Evolutionary conservation across 2,329 filamentous ascomycete genomes (phyloP).

Genomic region (Hortaea sp.): DNA sequence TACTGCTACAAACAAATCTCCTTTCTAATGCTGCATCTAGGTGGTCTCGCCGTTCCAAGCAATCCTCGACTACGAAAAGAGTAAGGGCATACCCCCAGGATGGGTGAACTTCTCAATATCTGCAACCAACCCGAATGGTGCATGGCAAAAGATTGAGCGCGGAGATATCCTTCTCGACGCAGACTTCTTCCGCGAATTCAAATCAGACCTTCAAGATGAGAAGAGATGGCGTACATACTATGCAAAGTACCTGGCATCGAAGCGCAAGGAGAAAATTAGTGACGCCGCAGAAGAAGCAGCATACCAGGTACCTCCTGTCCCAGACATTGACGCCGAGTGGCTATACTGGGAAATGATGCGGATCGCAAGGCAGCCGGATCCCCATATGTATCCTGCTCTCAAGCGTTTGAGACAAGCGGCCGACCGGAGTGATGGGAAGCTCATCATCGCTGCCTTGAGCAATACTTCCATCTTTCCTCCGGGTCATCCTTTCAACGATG

Average conservation of each 20-base stretch:
- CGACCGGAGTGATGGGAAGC: conserved; percentile 32
- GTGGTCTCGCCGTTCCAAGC: conserved; percentile 86
- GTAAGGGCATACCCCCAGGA: conserved; percentile 66
- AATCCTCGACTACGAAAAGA: conserved; percentile 80
- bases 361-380: conserved; percentile 59
- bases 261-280: conserved; percentile 33
- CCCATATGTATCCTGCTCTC: conserved; percentile 80
- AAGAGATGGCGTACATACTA: conserved; percentile 58
- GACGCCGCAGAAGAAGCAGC: conserved; percentile 20
- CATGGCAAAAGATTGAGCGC: conserved; percentile 81
- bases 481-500: conserved; percentile 55
- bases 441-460: conserved; percentile 70
- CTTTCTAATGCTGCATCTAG: conserved; percentile 35
- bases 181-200: conserved; percentile 67
- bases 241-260: conserved; percentile 15
- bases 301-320: conserved; percentile 47
- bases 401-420: conserved; percentile 46
- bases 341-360: conserved; percentile 92
- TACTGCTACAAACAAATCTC: not conserved
- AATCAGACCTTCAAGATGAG: conserved; percentile 57
- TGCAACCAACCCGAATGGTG: conserved; percentile 63
- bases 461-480: conserved; percentile 84
- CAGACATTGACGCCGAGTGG: conserved; percentile 63
- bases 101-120: conserved; percentile 91
- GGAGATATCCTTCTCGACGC: conserved; percentile 69